A percentile compares a stretch with the other conserved stretches of the same genome.
Conservation (phyloP, 2,329 filamentous ascomycete species). For the Alternaria sp. region DNA sequence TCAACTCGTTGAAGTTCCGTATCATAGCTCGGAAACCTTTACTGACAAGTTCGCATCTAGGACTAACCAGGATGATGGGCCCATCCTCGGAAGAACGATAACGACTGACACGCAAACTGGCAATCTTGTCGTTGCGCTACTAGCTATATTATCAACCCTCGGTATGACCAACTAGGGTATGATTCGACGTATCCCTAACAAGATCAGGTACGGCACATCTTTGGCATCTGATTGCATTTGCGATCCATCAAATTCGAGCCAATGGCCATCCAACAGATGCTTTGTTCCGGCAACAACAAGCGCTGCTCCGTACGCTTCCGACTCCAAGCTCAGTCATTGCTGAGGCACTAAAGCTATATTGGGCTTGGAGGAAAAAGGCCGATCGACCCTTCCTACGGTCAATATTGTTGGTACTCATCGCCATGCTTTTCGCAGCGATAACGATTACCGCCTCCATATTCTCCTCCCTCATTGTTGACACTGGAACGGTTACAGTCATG, state of each 20-base stretch:
- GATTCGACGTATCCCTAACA: too few relatives aligned
- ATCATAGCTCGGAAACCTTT: too few relatives aligned
- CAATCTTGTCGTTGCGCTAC: constrained; percentile 23
- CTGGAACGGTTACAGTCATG: constrained; percentile 4
- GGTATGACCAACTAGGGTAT: too few relatives aligned
- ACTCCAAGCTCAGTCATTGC: constrained; percentile 19
- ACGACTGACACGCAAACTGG: constrained; percentile 27
- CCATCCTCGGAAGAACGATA: constrained; percentile 23
- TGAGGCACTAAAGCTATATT: constrained; percentile 25
- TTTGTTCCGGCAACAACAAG: constrained; percentile 27
- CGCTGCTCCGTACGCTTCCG: constrained; percentile 24
- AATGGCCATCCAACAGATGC: constrained; percentile 14
- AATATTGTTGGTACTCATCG: constrained; percentile 6
- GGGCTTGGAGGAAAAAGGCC: constrained; percentile 19
- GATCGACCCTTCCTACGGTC: constrained; percentile 11
- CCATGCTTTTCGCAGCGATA: constrained; percentile 9
- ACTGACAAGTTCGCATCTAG: too few relatives aligned
- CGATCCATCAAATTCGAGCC: constrained; percentile 21
- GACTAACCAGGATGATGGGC: neutral
- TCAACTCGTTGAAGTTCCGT: too few relatives aligned
- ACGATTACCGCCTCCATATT: constrained; percentile 21
- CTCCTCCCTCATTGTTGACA: constrained; percentile 24
- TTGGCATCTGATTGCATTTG: constrained; percentile 28
- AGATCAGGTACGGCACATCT: constrained; percentile 17
- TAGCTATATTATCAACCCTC: constrained; percentile 20